Evolutionary conservation across 2,329 filamentous ascomycete genomes (phyloP).

Genomic region (Chaetomiaceae sp.): DNA sequence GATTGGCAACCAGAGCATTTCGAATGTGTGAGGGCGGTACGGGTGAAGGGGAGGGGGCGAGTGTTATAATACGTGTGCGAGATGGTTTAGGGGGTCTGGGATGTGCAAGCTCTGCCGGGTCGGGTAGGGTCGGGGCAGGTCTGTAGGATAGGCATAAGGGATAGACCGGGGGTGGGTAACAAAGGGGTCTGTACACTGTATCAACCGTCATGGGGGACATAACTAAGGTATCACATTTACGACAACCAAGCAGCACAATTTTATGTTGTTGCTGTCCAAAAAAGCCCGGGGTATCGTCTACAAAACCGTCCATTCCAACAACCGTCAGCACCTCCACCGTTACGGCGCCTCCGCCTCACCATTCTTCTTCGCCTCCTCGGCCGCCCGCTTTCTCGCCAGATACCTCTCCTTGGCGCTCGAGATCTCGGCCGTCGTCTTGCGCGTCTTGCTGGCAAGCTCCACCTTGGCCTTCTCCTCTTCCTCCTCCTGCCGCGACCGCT

Average conservation of each 20-base stretch:
- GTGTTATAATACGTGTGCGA: no score
- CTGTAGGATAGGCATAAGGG: slow-evolving; percentile 1
- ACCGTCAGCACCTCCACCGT: no score
- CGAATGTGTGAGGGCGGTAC: neutral
- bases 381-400: slow-evolving; percentile 69
- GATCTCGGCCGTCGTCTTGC: slow-evolving; percentile 72
- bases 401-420: slow-evolving; percentile 76
- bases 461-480: slow-evolving; percentile 57
- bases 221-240: no score
- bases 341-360: slow-evolving; percentile 30
- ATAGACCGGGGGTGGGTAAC: neutral
- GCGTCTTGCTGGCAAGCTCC: slow-evolving; percentile 65
- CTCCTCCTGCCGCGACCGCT: slow-evolving; percentile 66
- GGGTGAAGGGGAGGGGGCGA: no score
- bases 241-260: no score
- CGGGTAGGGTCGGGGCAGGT: neutral
- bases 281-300: slow-evolving; percentile 1
- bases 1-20: slow-evolving; percentile 32
- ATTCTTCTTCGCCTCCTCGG: slow-evolving; percentile 62
- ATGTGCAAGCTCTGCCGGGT: no score
- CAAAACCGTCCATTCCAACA: neutral
- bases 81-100: no score
- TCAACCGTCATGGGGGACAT: no score
- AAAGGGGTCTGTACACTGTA: neutral
- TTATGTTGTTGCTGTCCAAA: neutral